Base-by-base conservation (phyloP, 441 rosid genomes). In the Croton laevigatus region DNA sequence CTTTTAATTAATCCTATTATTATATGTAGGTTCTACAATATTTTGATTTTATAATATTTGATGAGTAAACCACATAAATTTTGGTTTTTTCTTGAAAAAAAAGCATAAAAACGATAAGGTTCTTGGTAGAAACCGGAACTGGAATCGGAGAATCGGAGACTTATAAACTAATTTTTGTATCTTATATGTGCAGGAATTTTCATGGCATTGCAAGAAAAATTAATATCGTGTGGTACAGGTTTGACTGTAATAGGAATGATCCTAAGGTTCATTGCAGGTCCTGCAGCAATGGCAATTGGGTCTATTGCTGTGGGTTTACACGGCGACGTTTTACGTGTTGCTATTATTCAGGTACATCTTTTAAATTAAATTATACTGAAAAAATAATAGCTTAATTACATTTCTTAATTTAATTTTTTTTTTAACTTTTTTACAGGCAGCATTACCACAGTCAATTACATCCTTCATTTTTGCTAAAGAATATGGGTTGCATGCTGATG, bases 401-500 rank as follows among this genome's bases (percentile, higher is more conserved):
- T n/a, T n/a, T n/a, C n/a, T n/a, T 38, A 4, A 38, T 38, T 5
- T 3, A 38, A 38, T 5, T 38, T 38, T 38, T 38, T 5, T 5
- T 38, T 38, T 5, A 38, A 4, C 8, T 6, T 38, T 38, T 38
- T 40, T 70, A 64, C 86, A 94, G 98, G 97, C 97, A 45, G 97
- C 97, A 44, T 44, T 94, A 63, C 99, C 97, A 46, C 97, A 91
- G 19, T 85, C 99, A 27, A 90, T 94, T 54, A 88, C 93, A 4
- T 90, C 99, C 3, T 94, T 94, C 82, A 85, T 94, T 72, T 91
- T 76, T 42, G 97, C 99, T 32, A 90, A 90, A 69, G 99, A 90
- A 74, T 91, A 90, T 54, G 94, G 87, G 71, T 64, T 90, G 40
- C 99, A 94, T 76, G 91, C 96, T 5, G 88, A 88, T 3, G 97